These are phyloP conservation scores for Dactylorhiza incarnata DNA, from an alignment of 106 monocot species.

Conservation along the genomic window DNA sequence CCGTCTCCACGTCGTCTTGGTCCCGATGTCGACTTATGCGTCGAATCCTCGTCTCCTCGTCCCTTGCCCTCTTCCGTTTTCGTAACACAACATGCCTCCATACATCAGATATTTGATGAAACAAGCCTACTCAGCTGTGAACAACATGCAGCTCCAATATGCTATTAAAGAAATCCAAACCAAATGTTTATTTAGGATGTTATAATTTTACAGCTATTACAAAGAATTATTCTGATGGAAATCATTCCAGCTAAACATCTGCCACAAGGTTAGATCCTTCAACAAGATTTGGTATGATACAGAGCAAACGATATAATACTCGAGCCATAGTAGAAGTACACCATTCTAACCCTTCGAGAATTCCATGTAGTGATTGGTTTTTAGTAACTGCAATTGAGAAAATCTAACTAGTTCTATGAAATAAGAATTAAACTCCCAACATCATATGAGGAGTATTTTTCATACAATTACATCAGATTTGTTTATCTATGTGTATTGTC, in stretches of 20 bases:
- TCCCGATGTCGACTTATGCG: too few species aligned
- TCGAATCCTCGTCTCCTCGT: too few species aligned
- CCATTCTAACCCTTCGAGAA: background rate
- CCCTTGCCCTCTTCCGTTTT: too few species aligned
- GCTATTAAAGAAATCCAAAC: background rate
- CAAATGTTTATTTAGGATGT: background rate
- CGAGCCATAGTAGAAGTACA: background rate
- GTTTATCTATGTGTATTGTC: background rate
- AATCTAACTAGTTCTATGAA: background rate
- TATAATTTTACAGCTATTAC: background rate
- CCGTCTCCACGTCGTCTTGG: too few species aligned
- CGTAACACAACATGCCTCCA: too few species aligned
- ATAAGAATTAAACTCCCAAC: background rate
- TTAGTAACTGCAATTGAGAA: background rate
- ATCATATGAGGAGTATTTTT: background rate
- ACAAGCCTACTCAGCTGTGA: background rate
- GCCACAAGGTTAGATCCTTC: background rate
- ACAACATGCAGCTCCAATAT: background rate
- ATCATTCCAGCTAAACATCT: background rate
- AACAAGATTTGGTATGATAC: background rate
- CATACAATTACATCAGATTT: background rate
- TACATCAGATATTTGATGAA: background rate
- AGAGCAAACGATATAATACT: background rate
- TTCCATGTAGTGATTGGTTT: background rate
- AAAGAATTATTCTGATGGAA: background rate